Conservation (phyloP, 805 yeast species). For the Sugiyamaella qingdaonensis region DNA sequence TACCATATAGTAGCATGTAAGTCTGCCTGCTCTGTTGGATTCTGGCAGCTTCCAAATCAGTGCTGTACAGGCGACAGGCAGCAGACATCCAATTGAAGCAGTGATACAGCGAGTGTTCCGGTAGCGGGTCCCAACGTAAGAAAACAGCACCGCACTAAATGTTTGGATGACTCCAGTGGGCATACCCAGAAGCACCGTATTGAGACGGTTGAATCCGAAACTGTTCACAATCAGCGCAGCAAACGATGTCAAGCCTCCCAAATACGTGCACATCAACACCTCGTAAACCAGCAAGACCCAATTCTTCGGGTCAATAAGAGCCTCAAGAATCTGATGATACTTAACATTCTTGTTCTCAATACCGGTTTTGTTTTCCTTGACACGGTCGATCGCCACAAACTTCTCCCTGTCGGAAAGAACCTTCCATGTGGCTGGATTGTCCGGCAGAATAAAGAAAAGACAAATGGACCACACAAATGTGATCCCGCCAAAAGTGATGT, state of each 20-base stretch:
- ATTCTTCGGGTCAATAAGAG: conserved; percentile 43
- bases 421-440: conserved; percentile 50
- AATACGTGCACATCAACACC: conserved; percentile 29
- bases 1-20: conserved; percentile 8
- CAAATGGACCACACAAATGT: conserved; percentile 39
- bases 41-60: conserved; percentile 14
- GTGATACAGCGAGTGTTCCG: conserved; percentile 11
- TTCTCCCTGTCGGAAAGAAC: conserved; percentile 47
- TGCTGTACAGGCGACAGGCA: conserved; percentile 13
- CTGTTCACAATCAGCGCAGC: conserved; percentile 41
- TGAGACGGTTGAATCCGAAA: conserved; percentile 33
- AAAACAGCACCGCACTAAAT: conserved; percentile 1
- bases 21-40: conserved; percentile 10
- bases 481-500: conserved; percentile 44
- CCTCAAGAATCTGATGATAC: conserved; percentile 44
- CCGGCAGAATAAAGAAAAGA: conserved; percentile 42
- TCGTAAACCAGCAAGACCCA: conserved; percentile 35
- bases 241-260: conserved; percentile 42
- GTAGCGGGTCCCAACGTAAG: conserved; percentile 14
- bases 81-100: conserved; percentile 4
- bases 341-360: conserved; percentile 46
- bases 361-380: conserved; percentile 35
- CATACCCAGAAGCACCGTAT: conserved; percentile 44
- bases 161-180: conserved; percentile 40
- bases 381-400: conserved; percentile 44